phyloP scores from a whole-genome alignment of 768 basidiomycete species.

The Boletus rubropictus region DNA sequence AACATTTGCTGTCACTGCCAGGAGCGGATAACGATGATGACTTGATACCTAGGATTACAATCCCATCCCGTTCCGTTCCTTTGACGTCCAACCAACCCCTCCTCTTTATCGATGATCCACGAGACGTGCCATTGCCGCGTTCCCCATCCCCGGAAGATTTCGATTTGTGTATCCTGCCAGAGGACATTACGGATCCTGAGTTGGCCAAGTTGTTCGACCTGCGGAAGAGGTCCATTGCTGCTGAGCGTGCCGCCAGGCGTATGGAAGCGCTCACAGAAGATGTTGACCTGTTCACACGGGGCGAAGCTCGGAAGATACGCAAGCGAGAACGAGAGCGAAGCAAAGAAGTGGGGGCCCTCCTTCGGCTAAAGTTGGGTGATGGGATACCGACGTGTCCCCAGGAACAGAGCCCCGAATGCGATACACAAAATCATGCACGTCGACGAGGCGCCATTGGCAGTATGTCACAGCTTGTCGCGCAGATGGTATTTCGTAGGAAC shows the following conservation, averaged over 20 bases:
- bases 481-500: conserved; percentile 42
- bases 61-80: conserved; percentile 7
- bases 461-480: conserved; percentile 41
- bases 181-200: conserved; percentile 34
- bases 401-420: conserved; percentile 23
- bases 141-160: conserved; percentile 42
- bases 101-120: conserved; percentile 40
- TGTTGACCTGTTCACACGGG: conserved; percentile 34
- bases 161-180: conserved; percentile 32
- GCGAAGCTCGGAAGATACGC: conserved; percentile 40
- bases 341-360: conserved; percentile 49
- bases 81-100: conserved; percentile 25
- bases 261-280: conserved; percentile 31
- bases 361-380: conserved; percentile 49
- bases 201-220: conserved; percentile 37
- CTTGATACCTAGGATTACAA: conserved; percentile 31
- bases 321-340: conserved; percentile 51
- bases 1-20: conserved; percentile 34
- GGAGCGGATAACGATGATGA: conserved; percentile 41
- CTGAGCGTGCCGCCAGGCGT: conserved; percentile 30
- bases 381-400: conserved; percentile 19
- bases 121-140: conserved; percentile 34
- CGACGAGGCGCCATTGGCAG: conserved; percentile 23
- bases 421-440: conserved; percentile 15
- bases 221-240: conserved; percentile 32